Base-by-base conservation (phyloP, 2,329 filamentous ascomycete genomes). In the Hymenoscyphus fraxineus region DNA sequence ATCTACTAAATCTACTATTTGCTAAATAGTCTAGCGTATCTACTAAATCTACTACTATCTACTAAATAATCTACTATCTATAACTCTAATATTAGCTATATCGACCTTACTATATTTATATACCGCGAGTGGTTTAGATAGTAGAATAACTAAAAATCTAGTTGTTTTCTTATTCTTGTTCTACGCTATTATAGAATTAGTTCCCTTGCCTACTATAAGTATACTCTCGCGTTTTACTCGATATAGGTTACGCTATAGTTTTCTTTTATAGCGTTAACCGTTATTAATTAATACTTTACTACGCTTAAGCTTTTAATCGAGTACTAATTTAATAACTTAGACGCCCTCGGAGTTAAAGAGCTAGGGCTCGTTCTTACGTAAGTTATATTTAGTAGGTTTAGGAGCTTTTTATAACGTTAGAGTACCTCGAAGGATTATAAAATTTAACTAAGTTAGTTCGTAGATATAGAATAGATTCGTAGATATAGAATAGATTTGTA, bases 301-400 rank as follows among this genome's bases (percentile, higher is more conserved):
- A 13, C 80, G 80, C 70, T 87, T 84, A n/a, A 82, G 66, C 61
- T 77, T 68, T 72, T 87, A 83, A 32, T 79, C 76, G 16, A 72
- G 73, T 22, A 88, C 75, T 13, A 82, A 85, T 0, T 85, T 85
- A 6, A 85, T 88, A 40, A 88, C 80, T 73, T 87, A 84, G 3
- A 78, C 77, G 15, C 85, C 85, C 15, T 80, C 67, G 39, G 75
- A 71, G 61, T 85, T 82, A 60, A 82, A 80, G 0, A 88, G 78
- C 70, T 83, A 88, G 27, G 71, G 63, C 63, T 65, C 65, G n/a
- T 60, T n/a, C 10, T 31, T 22, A 6, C 39, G 58, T 6, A 60
- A 12, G 35, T 44, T 7, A 9, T 22, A n/a, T 16, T 47, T 27
- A 13, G 15, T 15, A 15, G 40, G 58, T 47, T 10, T 39, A 6